Evolutionary conservation across 2,329 filamentous ascomycete genomes (phyloP), one percentile per base, ranked within the genome.

Genomic region (Alternaria arborescens): DNA sequence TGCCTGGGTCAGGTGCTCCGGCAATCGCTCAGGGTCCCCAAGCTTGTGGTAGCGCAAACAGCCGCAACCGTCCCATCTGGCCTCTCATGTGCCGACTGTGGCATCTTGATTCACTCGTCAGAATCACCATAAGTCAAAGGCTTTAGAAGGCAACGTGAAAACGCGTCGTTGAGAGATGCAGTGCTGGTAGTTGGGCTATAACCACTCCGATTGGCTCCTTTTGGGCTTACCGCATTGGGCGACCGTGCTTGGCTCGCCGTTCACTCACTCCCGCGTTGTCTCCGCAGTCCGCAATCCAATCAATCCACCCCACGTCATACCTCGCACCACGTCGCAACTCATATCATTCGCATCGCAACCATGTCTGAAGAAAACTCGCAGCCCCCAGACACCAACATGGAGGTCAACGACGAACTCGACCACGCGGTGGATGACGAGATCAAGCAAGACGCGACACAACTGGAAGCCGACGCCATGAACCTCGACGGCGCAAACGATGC

Each of bases 381-480:
- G 43, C 69, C 69, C 5, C 51, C 69, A n/a, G 71, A 77, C 59
- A 55, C 71, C 20, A 71, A 65, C 52, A 69, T 73, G 60, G 73
- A 77, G 51, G 70, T 67, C 41, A 73, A 76, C 59, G 76, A 81
- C 28, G 73, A 79, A 48, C 71, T 81, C 36, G 80, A 82, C 64
- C 73, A 77, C 34, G 71, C 75, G 16, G 69, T 82, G 46, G 80
- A 82, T 62, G 75, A 77, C 60, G 81, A 83, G 61, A 78, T 82
- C 67, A 74, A 70, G 48, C 70, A 66, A 14, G 71, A 78, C 62
- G 65, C 71, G 60, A 71, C 72, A 26, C 76, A 78, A 60, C 52
- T 56, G 30, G 48, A 61, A 64, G 68, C 74, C 38, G 78, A 79
- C 41, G 66, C 76, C 38, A 79, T 79, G 78, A 79, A 79, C 38